These are phyloP conservation scores for Nicotiana otophora DNA, from an alignment of 257 asterid genomes.

Conservation along the genomic window DNA sequence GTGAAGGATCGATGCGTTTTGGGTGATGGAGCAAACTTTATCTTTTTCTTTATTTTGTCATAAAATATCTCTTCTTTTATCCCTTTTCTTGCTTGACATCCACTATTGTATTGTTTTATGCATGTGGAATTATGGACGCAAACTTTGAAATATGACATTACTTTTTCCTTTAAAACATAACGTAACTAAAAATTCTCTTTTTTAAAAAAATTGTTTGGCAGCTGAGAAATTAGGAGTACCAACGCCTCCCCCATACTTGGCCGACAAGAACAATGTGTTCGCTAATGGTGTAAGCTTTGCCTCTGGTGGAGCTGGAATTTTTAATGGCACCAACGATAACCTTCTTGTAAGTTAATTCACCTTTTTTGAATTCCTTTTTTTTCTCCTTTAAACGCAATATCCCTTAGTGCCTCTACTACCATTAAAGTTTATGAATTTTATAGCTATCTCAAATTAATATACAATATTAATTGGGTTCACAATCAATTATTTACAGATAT, in stretches of 20 bases:
- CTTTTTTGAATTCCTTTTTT: no score
- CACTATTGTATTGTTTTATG: not conserved
- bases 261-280: constrained; percentile 36
- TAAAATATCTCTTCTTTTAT: not conserved
- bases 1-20: not conserved
- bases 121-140: not conserved
- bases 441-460: no score
- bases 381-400: no score
- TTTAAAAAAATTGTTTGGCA: constrained; percentile 14
- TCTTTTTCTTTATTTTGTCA: not conserved
- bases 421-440: no score
- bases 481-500: no score
- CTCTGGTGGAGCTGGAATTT: constrained; percentile 80
- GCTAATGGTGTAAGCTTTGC: constrained; percentile 73
- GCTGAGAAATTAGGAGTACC: constrained; percentile 71
- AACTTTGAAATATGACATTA: not conserved
- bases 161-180: not conserved
- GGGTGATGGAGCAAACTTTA: not conserved
- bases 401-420: no score
- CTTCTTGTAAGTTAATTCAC: no score
- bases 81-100: not conserved
- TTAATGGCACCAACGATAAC: constrained; percentile 42
- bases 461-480: no score
- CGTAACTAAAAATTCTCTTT: not conserved
- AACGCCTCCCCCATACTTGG: constrained; percentile 62